Conservation (phyloP, 2,329 filamentous ascomycete genomes). For the Penicillium sp. region DNA sequence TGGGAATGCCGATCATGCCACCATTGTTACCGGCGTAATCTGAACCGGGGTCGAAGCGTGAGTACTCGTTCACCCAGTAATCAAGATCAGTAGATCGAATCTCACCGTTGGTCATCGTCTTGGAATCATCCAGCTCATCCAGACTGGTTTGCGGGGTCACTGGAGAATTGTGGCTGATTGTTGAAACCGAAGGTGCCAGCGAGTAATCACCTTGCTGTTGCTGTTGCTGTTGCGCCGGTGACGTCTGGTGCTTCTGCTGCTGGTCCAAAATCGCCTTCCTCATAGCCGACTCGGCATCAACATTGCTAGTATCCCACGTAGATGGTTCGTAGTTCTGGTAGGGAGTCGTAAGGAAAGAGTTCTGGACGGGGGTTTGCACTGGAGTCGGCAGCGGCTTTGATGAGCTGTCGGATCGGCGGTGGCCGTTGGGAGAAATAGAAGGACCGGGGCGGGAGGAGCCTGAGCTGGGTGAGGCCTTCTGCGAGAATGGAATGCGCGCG, state of each 20-base stretch:
- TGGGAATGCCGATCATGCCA: constrained; percentile 60
- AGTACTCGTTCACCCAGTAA: constrained; percentile 65
- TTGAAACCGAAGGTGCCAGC: constrained; percentile 61
- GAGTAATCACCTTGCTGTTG: constrained; percentile 50
- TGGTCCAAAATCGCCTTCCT: constrained; percentile 59
- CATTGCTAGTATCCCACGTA: constrained; percentile 42
- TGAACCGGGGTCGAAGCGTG: constrained; percentile 61
- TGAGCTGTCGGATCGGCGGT: constrained; percentile 40
- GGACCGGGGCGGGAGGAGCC: constrained; percentile 45
- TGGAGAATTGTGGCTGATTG: constrained; percentile 62
- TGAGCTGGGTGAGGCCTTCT: constrained; percentile 46
- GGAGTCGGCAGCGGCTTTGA: constrained; percentile 59
- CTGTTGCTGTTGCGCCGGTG: constrained; percentile 40
- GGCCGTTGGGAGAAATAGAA: constrained; percentile 32
- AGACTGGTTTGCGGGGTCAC: constrained; percentile 61
- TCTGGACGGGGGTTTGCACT: constrained; percentile 57
- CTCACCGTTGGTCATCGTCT: constrained; percentile 58
- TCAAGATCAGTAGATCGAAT: constrained; percentile 39
- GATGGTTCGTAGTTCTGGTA: constrained; percentile 51
- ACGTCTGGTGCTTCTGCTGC: constrained; percentile 34
- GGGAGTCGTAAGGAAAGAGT: constrained; percentile 50
- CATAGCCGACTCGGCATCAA: constrained; percentile 61
- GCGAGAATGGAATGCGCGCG: constrained; percentile 37
- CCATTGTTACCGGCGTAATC: constrained; percentile 52
- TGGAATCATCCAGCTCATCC: constrained; percentile 57